These are phyloP conservation scores for Brassica balearica DNA, from an alignment of 441 rosid genomes.

Conservation along the genomic window DNA sequence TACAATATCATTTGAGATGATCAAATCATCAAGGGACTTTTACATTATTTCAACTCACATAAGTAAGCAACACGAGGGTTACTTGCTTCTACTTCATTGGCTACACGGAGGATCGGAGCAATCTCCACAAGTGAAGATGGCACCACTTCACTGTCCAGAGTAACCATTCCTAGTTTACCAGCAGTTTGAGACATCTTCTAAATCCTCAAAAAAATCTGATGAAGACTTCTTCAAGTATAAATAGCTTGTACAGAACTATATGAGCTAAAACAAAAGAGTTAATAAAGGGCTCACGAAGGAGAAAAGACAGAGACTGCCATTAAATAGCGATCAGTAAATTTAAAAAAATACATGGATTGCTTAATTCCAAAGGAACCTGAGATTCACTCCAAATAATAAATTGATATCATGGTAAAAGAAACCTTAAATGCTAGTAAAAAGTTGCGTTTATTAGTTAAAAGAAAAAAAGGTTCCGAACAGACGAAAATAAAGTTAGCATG, in stretches of 20 bases:
- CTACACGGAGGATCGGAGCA: slow-evolving; percentile 86
- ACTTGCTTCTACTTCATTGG: slow-evolving; percentile 76
- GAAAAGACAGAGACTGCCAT: slow-evolving; percentile 1
- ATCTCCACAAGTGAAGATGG: slow-evolving; percentile 81
- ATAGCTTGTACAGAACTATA: neutral
- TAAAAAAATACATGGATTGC: slow-evolving; percentile 1
- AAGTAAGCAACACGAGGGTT: slow-evolving; percentile 81
- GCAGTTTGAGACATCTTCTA: slow-evolving; percentile 50
- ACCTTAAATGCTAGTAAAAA: slow-evolving; percentile 5
- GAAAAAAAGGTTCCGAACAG: neutral
- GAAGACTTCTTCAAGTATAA: slow-evolving; percentile 18
- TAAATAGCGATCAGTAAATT: neutral
- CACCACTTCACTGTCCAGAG: slow-evolving; percentile 70
- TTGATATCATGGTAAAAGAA: slow-evolving; percentile 14
- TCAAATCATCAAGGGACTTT: neutral
- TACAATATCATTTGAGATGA: neutral
- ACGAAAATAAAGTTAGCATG: neutral
- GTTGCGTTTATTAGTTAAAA: slow-evolving; percentile 17
- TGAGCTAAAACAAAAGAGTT: neutral
- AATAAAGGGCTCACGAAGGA: neutral
- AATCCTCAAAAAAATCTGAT: slow-evolving; percentile 9
- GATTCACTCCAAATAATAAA: neutral
- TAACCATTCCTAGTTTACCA: slow-evolving; percentile 58
- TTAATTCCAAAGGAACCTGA: slow-evolving; percentile 34
- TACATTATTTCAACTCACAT: slow-evolving; percentile 52